Evolutionary conservation across 768 basidiomycete species (phyloP), one percentile per base, ranked within the genome.

Genomic region (Kwoniella dendrophila): DNA sequence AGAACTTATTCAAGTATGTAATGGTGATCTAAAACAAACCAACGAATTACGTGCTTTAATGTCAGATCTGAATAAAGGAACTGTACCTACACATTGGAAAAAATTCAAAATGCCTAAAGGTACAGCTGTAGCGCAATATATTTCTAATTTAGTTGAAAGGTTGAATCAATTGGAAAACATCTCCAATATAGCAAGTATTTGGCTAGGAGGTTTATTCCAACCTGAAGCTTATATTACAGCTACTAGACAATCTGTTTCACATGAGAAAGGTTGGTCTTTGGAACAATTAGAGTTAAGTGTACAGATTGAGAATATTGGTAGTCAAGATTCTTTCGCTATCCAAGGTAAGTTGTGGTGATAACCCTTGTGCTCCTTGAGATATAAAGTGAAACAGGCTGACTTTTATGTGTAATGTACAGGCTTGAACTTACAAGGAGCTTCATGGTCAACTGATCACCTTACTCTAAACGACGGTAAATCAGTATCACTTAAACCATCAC

Each of bases 211-310:
- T 0, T 79, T 99, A 59, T 97, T 98, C 84, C 93, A 90, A 85
- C 96, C 95, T 0, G 91, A 94, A 73, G 94, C 93, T 2, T 98
- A 92, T 76, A 85, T 98, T 71, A 97, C 95, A 0, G 95, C 95
- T 1, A 94, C 92, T 1, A 84, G 95, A 52, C 95, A 99, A 79
- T 87, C 90, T n/a, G 90, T 93, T 4, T 96, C 95, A 1, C 94
- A 97, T 76, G 83, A 87, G 57, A 92, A 89, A 81, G 86, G 87
- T 67, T 91, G 90, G 89, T 94, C 92, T 78, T 80, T 99, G 65
- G 95, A 99, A 79, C 92, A 90, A 7, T 77, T 98, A 70, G 82
- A 85, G 59, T 79, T 98, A 36, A 81, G 87, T 59, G 82, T 99
- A 22, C 91, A 91, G 57, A 85, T 97, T 32, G 92, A 90, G 67